phyloP scores from a whole-genome alignment of 1,284 basidiomycete species.

The Takashimella tepidaria region DNA sequence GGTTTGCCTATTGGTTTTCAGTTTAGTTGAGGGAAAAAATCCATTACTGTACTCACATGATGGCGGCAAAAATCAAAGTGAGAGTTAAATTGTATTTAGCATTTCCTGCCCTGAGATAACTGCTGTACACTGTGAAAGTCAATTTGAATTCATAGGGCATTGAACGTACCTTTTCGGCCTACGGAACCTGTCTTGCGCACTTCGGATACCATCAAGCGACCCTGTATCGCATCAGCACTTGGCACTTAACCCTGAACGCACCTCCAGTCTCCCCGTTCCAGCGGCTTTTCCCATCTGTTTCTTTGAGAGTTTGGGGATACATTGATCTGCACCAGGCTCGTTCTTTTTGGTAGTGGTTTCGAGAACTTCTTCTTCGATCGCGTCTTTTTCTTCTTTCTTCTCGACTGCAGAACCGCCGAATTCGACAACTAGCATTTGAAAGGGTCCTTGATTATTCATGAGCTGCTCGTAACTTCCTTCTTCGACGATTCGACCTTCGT shows the following conservation, averaged over 20 bases:
- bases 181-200: slow-evolving; percentile 61
- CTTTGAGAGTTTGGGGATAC: slow-evolving; percentile 17
- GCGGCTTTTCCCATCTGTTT: slow-evolving; percentile 50
- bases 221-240: slow-evolving; percentile 13
- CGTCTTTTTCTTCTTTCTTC: slow-evolving; percentile 49
- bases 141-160: not conserved
- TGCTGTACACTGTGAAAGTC: slow-evolving; percentile 57
- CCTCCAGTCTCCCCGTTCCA: slow-evolving; percentile 58
- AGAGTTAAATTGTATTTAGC: slow-evolving; percentile 58
- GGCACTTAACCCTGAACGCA: slow-evolving; percentile 8
- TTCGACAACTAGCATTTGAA: slow-evolving; percentile 59
- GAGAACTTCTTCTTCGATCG: slow-evolving; percentile 43
- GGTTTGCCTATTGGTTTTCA: slow-evolving; percentile 53
- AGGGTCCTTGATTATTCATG: slow-evolving; percentile 53
- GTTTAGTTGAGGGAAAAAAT: not conserved
- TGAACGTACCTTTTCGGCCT: slow-evolving; percentile 52
- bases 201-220: slow-evolving; percentile 44
- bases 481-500: slow-evolving; percentile 58
- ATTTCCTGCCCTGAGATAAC: slow-evolving; percentile 62
- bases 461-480: slow-evolving; percentile 62
- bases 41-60: slow-evolving; percentile 49
- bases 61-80: slow-evolving; percentile 54
- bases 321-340: not conserved
- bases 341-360: slow-evolving; percentile 23
- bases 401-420: slow-evolving; percentile 55